phyloP scores from a whole-genome alignment of 2,329 filamentous ascomycete species.

The Epichloe scottii region DNA sequence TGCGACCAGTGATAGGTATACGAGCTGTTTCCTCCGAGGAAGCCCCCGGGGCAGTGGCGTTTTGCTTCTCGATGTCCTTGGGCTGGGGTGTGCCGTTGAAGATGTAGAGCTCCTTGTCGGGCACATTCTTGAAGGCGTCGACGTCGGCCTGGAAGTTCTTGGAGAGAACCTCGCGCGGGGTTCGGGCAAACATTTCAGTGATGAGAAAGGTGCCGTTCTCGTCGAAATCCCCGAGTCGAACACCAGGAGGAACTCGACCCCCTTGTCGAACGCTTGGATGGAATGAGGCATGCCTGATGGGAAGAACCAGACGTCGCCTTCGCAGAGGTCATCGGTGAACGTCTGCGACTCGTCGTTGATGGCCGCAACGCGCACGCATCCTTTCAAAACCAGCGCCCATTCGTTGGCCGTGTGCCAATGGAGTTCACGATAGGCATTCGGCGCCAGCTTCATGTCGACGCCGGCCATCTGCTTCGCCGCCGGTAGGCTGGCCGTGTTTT shows the following conservation, averaged over 20 bases:
- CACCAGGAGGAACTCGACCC: slow-evolving; percentile 46
- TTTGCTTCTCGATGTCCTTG: slow-evolving; percentile 31
- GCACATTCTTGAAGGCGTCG: slow-evolving; percentile 34
- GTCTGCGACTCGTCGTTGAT: slow-evolving; percentile 38
- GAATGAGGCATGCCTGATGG: slow-evolving; percentile 36
- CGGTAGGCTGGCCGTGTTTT: slow-evolving; percentile 39
- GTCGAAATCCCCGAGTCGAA: slow-evolving; percentile 47
- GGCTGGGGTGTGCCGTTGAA: slow-evolving; percentile 39
- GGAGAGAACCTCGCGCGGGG: slow-evolving; percentile 38
- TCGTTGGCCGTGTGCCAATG: slow-evolving; percentile 48
- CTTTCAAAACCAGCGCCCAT: slow-evolving; percentile 41
- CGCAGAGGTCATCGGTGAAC: slow-evolving; percentile 33
- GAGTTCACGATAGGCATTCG: slow-evolving; percentile 47
- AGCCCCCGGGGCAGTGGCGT: slow-evolving; percentile 32
- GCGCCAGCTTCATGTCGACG: slow-evolving; percentile 46
- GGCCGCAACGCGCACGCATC: slow-evolving; percentile 36
- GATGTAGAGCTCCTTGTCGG: slow-evolving; percentile 36
- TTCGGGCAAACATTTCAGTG: slow-evolving; percentile 38
- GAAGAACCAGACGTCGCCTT: slow-evolving; percentile 26
- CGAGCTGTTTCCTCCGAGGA: slow-evolving; percentile 23
- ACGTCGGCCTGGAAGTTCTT: slow-evolving; percentile 40
- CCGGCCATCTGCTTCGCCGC: slow-evolving; percentile 38
- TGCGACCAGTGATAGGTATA: slow-evolving; percentile 40
- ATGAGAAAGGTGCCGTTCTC: slow-evolving; percentile 49
- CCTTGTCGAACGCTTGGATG: slow-evolving; percentile 41